Base-by-base conservation (phyloP, 495 filamentous ascomycete genomes). In the Hyaloscypha hepaticicola region DNA sequence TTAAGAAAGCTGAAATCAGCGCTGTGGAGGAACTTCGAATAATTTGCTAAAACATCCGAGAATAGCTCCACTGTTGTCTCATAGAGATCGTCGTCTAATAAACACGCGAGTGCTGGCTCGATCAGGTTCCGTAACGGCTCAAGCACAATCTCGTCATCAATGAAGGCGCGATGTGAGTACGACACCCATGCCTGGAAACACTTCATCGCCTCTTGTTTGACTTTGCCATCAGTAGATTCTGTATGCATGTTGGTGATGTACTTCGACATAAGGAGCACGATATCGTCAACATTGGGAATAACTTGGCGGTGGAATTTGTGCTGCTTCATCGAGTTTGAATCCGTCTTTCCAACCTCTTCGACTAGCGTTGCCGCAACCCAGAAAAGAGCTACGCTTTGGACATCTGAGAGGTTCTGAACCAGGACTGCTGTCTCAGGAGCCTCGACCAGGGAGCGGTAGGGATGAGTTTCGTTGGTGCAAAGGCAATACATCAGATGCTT, bases 281-380 rank as follows among this genome's bases (percentile, higher is more conserved):
- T 76, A 72, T 88, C 84, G 14, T 76, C 66, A 11, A 77, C 75
- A 69, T 86, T 88, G 8, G 75, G 75, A 19, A 75, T 66, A 3
- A 87, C 74, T 48, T 79, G 73, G 11, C 80, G 73, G 68, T 87
- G 83, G 52, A 85, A 79, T 52, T 78, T 76, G 45, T 22, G 73
- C 79, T 86, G 82, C 66, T 83, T 85, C 49, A 78, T 72, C 24
- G 82, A 81, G 55, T 79, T 82, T 38, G 78, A 77, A 66, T 88
- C 85, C 12, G 86, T 80, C 69, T 88, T 90, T 53, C 84, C 82
- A 9, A 87, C 85, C 67, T 96, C 92, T 67, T 96, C 91, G 3
- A 88, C 90, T 9, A 97, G 74, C 19, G 82, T 83, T 53, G 83
- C 80, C 3, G 85, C 83, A 70, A 97, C 94, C 80, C 89, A 92